Conservation (phyloP, 495 filamentous ascomycete genomes). For the Trypethelium eluteriae region DNA sequence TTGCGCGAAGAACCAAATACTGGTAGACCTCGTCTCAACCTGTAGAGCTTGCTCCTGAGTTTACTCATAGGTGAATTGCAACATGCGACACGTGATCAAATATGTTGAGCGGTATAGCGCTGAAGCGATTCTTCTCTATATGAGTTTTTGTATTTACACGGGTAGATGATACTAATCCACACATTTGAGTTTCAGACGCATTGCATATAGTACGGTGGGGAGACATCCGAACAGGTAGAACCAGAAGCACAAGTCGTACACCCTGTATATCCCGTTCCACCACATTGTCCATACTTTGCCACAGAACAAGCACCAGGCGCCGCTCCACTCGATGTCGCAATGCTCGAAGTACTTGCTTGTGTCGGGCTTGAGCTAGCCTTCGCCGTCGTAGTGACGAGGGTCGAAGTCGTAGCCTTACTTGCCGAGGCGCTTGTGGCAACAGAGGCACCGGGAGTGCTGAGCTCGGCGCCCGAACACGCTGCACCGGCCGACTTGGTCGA, state of each 20-base stretch:
- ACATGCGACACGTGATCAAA: too few species aligned
- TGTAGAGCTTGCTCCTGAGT: too few species aligned
- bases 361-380: background rate
- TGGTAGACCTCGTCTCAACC: too few species aligned
- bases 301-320: constrained; percentile 15
- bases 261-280: constrained; percentile 21
- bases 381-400: constrained; percentile 7
- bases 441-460: constrained; percentile 1
- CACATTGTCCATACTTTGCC: constrained; percentile 23
- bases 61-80: too few species aligned
- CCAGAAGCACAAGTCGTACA: constrained; percentile 22
- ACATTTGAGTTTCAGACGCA: background rate
- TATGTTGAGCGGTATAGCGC: too few species aligned
- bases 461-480: background rate
- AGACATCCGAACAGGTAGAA: constrained; percentile 11
- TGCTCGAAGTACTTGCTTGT: background rate
- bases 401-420: constrained; percentile 14
- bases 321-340: constrained; percentile 8
- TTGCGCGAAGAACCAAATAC: too few species aligned
- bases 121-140: too few species aligned
- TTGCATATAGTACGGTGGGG: constrained; percentile 23
- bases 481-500: constrained; percentile 9
- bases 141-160: too few species aligned
- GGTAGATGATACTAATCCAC: background rate
- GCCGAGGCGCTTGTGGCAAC: constrained; percentile 10